These are phyloP conservation scores for Rhazya stricta DNA, from an alignment of 257 asterid species.

Conservation along the genomic window DNA sequence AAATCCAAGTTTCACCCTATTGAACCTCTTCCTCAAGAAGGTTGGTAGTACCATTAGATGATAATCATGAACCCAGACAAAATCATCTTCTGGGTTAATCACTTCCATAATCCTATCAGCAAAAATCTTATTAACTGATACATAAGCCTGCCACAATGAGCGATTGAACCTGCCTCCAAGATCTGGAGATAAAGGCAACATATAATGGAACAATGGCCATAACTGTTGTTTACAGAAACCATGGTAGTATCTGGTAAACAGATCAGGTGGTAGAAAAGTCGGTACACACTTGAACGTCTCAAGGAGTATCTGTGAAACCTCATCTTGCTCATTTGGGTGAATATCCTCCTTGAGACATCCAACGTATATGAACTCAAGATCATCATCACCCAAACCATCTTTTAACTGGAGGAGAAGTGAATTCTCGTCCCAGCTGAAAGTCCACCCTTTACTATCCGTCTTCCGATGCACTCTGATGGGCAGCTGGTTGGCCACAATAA, in stretches of 20 bases:
- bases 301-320: conserved; percentile 73
- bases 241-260: conserved; percentile 60
- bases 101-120: conserved; percentile 93
- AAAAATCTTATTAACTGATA: conserved; percentile 79
- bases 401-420: conserved; percentile 69
- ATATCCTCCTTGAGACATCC: conserved; percentile 86
- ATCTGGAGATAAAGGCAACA: conserved; percentile 82
- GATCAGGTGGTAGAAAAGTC: conserved; percentile 70
- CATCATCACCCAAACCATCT: conserved; percentile 70
- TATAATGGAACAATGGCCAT: conserved; percentile 87
- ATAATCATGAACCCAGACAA: conserved; percentile 84
- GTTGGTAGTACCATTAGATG: conserved; percentile 84
- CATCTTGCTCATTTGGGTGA: conserved; percentile 79
- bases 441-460: conserved; percentile 55
- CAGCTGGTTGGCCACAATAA: conserved; percentile 80
- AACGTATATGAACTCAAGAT: conserved; percentile 66
- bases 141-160: conserved; percentile 79
- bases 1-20: conserved; percentile 79
- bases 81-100: conserved; percentile 84
- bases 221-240: conserved; percentile 84
- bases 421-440: conserved; percentile 77
- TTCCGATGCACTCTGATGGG: conserved; percentile 70
- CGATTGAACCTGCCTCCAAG: conserved; percentile 81
- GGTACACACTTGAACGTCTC: conserved; percentile 80
- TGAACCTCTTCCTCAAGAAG: conserved; percentile 83